phyloP scores from a whole-genome alignment of 495 filamentous ascomycete species.

The Rhypophila decipiens region DNA sequence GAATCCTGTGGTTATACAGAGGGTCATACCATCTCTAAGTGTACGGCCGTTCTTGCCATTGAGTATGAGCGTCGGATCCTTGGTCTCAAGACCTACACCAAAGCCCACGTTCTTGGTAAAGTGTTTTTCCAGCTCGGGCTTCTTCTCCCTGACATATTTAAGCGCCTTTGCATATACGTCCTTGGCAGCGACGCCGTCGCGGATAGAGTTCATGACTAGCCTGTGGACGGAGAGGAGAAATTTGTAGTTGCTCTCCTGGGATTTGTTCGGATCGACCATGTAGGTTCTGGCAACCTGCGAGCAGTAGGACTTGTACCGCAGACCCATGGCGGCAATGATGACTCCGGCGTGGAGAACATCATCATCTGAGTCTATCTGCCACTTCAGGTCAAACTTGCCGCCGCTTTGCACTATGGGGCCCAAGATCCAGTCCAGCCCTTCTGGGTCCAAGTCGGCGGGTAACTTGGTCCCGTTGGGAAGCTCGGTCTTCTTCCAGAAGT shows the following conservation, averaged over 20 bases:
- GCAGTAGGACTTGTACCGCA: constrained; percentile 91
- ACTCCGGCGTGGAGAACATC: constrained; percentile 87
- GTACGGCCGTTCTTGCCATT: constrained; percentile 76
- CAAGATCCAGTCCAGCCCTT: constrained; percentile 88
- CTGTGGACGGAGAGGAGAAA: constrained; percentile 83
- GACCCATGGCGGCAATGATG: constrained; percentile 83
- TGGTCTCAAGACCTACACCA: constrained; percentile 87
- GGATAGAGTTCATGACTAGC: constrained; percentile 76
- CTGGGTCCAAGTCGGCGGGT: constrained; percentile 78
- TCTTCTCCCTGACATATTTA: constrained; percentile 69
- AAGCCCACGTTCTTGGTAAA: constrained; percentile 85
- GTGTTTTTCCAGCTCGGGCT: constrained; percentile 88
- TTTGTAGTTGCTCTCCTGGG: constrained; percentile 90
- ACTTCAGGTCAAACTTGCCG: constrained; percentile 84
- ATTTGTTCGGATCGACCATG: constrained; percentile 91
- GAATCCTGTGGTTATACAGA: constrained; percentile 82
- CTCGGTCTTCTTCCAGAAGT: constrained; percentile 81
- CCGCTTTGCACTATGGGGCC: constrained; percentile 93
- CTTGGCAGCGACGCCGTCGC: constrained; percentile 80
- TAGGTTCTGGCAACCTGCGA: constrained; percentile 88
- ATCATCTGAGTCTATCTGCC: constrained; percentile 66
- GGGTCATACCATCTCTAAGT: constrained; percentile 93
- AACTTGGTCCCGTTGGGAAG: constrained; percentile 63
- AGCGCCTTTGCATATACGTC: constrained; percentile 90
- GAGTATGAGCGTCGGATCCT: constrained; percentile 72